These are phyloP conservation scores for Clausena lansium DNA, from an alignment of 345 rosid genomes.

Conservation along the genomic window DNA sequence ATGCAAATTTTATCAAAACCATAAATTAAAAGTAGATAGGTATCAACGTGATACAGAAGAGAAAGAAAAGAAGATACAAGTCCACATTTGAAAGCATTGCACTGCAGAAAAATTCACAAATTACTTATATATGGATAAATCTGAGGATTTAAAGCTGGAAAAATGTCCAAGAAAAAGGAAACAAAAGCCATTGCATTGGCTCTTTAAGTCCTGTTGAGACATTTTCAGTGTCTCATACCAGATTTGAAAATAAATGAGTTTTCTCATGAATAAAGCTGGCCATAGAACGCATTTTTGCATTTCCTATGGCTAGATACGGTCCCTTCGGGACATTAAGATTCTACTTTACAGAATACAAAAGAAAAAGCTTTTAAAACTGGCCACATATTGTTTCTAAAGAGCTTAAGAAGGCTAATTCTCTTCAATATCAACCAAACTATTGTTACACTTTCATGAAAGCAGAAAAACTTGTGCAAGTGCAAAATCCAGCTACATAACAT, in stretches of 20 bases:
- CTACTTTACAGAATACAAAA: neutral
- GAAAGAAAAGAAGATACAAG: neutral
- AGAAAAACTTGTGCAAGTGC: neutral
- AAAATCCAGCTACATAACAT: neutral
- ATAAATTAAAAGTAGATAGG: neutral
- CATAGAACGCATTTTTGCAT: too few relatives aligned
- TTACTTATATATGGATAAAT: neutral
- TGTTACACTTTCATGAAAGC: neutral
- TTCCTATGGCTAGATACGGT: too few relatives aligned
- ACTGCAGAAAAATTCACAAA: neutral
- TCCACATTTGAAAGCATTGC: neutral
- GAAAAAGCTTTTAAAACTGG: neutral
- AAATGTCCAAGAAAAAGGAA: neutral
- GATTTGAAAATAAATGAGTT: too few relatives aligned
- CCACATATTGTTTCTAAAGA: neutral
- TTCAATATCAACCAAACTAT: neutral
- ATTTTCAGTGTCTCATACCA: too few relatives aligned
- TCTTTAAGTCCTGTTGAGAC: too few relatives aligned
- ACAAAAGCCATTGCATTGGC: neutral
- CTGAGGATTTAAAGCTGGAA: neutral
- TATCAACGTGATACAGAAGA: neutral
- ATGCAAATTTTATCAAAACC: neutral
- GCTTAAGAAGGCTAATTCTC: neutral
- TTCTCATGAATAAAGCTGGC: too few relatives aligned
- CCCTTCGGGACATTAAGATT: too few relatives aligned